These are phyloP conservation scores for Ceratocystis smalleyi DNA, from an alignment of 2,329 filamentous ascomycete genomes.

Conservation along the genomic window DNA sequence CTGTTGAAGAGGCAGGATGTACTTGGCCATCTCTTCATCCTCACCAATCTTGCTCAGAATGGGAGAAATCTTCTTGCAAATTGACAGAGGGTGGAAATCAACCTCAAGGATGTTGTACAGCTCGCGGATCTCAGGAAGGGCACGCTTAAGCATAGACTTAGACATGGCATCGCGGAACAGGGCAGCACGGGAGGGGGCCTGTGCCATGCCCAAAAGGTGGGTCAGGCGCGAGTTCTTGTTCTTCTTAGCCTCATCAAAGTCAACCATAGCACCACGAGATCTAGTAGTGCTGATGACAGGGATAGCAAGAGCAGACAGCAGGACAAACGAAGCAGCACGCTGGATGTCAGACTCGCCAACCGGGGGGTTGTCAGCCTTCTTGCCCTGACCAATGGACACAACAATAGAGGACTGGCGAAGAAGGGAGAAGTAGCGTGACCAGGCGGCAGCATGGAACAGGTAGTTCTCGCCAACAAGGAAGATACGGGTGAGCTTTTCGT, in stretches of 20 bases:
- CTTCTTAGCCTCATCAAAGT: constrained; percentile 92
- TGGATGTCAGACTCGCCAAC: constrained; percentile 80
- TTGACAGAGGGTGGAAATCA: constrained; percentile 95
- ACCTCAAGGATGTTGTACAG: constrained; percentile 98
- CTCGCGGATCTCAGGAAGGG: constrained; percentile 84
- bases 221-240: constrained; percentile 98
- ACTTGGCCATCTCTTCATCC: constrained; percentile 93
- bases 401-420: constrained; percentile 78
- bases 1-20: constrained; percentile 88
- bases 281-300: constrained; percentile 97
- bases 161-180: constrained; percentile 92
- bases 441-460: constrained; percentile 94
- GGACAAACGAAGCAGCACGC: constrained; percentile 87
- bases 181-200: constrained; percentile 71
- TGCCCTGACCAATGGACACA: constrained; percentile 68
- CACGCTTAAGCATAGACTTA: constrained; percentile 86
- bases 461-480: constrained; percentile 99
- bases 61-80: constrained; percentile 97
- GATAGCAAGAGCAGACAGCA: constrained; percentile 90
- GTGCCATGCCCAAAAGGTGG: constrained; percentile 84
- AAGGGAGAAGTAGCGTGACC: constrained; percentile 93
- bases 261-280: constrained; percentile 86
- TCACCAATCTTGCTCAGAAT: constrained; percentile 86
- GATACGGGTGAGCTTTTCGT: constrained; percentile 96
- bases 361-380: constrained; percentile 87